Base-by-base conservation (phyloP, 176 grass and related monocot species). In the Oryza brachyantha region DNA sequence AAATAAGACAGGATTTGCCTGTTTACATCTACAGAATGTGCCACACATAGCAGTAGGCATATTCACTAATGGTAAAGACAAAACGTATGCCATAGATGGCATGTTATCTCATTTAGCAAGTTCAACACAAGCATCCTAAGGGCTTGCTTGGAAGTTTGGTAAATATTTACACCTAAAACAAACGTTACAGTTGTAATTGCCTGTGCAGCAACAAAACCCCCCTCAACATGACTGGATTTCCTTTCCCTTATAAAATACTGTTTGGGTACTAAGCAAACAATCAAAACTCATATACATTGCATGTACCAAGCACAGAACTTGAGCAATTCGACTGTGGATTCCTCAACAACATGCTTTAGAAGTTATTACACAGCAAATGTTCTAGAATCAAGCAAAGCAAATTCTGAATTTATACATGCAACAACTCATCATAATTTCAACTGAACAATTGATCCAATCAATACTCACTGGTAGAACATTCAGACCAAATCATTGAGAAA, bases 1-100 rank as follows among this genome's bases (percentile, higher is more conserved):
- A 52, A 69, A 68, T 79, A 14, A 88, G 35, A 58, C 34, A n/a
- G 50, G n/a, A 7, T 27, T 67, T 88, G 37, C 52, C 2, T 55
- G 52, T 55, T 55, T 55, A 29, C 10, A 27, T 50, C 19, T 73
- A 61, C 4, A 32, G 19, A 77, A 57, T 63, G 10, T 66, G 10
- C 52, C 61, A 78, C 70, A 28, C 52, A 24, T 64, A 64, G 31
- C 64, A 64, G 16, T 0, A 50, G 46, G 46, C 4, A 84, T 78
- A 84, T 78, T 64, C 29, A 62, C 39, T 2, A 61, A 64, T 46
- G 40, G 72, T 37, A 75, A 39, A 39, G 29, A 40, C 74, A 37
- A 61, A 3, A 22, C 5, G 24, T 75, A 84, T 69, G n/a, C 1
- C 21, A 25, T 43, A 8, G 4, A 27, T 77, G 48, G 67, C 32